Conservation (phyloP, 1,284 basidiomycete genomes). For the Mycosarcoma mackinlayi region DNA sequence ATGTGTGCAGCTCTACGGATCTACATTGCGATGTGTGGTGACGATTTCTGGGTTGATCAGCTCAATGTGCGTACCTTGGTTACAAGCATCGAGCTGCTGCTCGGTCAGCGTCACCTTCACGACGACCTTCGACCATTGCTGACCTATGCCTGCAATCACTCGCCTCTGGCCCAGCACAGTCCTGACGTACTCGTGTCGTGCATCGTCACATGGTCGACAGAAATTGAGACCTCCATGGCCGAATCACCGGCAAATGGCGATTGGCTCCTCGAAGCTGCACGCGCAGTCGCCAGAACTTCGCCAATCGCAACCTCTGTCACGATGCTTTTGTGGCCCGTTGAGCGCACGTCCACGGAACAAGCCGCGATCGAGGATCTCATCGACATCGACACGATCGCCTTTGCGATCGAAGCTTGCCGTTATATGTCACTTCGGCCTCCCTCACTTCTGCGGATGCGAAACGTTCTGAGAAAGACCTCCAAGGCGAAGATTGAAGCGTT, state of each 20-base stretch:
- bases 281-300: conserved; percentile 18
- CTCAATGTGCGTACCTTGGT: conserved; percentile 72
- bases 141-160: conserved; percentile 35
- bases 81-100: conserved; percentile 76
- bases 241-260: neutral
- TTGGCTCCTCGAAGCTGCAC: conserved; percentile 31
- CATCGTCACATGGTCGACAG: conserved; percentile 25
- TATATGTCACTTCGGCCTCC: conserved; percentile 24
- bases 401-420: conserved; percentile 76
- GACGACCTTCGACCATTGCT: conserved; percentile 79
- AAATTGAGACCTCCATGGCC: conserved; percentile 3
- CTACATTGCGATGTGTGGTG: conserved; percentile 48
- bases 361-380: conserved; percentile 19
- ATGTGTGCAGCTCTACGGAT: conserved; percentile 77
- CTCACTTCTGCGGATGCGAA: conserved; percentile 28
- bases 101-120: conserved; percentile 78
- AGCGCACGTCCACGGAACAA: conserved; percentile 10
- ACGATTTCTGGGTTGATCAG: conserved; percentile 23
- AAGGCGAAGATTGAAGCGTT: conserved; percentile 6
- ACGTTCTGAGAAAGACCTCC: conserved; percentile 12
- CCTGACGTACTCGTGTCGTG: conserved; percentile 26
- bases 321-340: conserved; percentile 29
- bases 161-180: conserved; percentile 3
- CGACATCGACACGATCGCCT: conserved; percentile 25
- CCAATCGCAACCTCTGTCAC: conserved; percentile 25